Conservation (phyloP, 2,329 filamentous ascomycete species). For the Tolypocladium pustulatum region DNA sequence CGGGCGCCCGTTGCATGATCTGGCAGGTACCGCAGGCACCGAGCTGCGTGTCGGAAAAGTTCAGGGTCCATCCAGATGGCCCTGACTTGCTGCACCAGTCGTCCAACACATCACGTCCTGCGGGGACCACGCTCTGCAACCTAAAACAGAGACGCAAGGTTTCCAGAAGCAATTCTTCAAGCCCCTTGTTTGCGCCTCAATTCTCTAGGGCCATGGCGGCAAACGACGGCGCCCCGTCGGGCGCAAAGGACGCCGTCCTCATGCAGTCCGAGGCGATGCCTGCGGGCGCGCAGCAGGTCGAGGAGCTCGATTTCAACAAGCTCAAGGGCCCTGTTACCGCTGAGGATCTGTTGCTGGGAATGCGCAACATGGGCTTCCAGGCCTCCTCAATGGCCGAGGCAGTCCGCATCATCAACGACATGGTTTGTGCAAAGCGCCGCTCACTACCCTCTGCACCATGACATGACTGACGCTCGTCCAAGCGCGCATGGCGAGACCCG, state of each 20-base stretch:
- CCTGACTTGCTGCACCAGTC: not conserved
- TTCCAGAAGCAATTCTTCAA: not conserved
- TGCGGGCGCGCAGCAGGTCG: slow-evolving; percentile 65
- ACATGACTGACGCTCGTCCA: slow-evolving; percentile 6
- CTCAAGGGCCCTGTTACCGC: slow-evolving; percentile 71
- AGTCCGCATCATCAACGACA: slow-evolving; percentile 84
- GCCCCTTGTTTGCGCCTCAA: not conserved
- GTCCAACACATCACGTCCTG: not conserved
- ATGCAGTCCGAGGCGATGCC: slow-evolving; percentile 77
- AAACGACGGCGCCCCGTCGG: slow-evolving; percentile 38
- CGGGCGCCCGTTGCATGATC: not conserved
- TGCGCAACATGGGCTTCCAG: slow-evolving; percentile 74
- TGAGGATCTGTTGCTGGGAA: slow-evolving; percentile 70
- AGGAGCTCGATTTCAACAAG: slow-evolving; percentile 86
- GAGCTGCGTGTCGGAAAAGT: not conserved
- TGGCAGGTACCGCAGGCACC: not conserved
- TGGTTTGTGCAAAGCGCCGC: slow-evolving; percentile 47
- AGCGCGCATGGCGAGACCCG: slow-evolving; percentile 70
- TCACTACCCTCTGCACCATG: not conserved
- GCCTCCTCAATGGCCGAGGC: slow-evolving; percentile 71
- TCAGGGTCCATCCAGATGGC: not conserved
- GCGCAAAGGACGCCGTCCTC: slow-evolving; percentile 71
- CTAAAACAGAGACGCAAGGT: not conserved
- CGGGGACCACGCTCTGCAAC: not conserved
- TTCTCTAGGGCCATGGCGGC: slow-evolving; percentile 16